Evolutionary conservation across 495 filamentous ascomycete genomes (phyloP).

Genomic region (Aspergillus taichungensis): DNA sequence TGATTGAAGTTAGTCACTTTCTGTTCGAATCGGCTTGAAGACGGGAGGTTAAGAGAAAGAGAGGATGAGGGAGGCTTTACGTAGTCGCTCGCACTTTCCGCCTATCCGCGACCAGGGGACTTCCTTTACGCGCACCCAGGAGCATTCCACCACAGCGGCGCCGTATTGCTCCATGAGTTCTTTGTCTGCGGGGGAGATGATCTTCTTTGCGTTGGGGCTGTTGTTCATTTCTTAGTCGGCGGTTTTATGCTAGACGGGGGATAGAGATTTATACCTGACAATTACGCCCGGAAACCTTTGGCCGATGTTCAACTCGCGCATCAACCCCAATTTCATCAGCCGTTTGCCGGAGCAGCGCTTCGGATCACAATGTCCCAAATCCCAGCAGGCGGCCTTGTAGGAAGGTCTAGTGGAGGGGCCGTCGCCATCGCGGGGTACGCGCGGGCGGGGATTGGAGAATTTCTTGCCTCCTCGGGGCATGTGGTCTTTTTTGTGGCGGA

Average conservation of each 20-base stretch:
- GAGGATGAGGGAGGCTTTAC: not conserved
- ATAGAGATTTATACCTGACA: conserved; percentile 50
- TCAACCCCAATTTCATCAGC: conserved; percentile 81
- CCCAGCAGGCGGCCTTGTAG: conserved; percentile 95
- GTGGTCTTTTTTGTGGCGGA: conserved; percentile 90
- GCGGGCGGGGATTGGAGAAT: conserved; percentile 42
- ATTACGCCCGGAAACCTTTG: conserved; percentile 87
- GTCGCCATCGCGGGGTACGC: conserved; percentile 37
- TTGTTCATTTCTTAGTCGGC: conserved; percentile 6
- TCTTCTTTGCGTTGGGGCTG: conserved; percentile 79
- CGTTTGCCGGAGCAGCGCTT: conserved; percentile 95
- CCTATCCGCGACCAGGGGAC: conserved; percentile 87
- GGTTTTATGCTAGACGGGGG: not conserved
- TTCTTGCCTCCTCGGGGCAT: conserved; percentile 64
- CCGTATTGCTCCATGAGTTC: conserved; percentile 78
- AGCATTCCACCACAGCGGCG: conserved; percentile 94
- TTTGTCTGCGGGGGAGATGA: conserved; percentile 72
- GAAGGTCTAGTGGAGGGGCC: conserved; percentile 38
- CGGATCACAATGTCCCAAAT: conserved; percentile 93
- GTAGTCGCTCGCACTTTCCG: conserved; percentile 75
- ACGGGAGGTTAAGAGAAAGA: too few relatives aligned
- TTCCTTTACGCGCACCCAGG: conserved; percentile 86
- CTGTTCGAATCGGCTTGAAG: not conserved
- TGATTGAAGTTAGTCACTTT: conserved; percentile 2
- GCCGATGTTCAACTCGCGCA: conserved; percentile 87